phyloP scores from a whole-genome alignment of 306 rosid species.

The Rosa multiflora region DNA sequence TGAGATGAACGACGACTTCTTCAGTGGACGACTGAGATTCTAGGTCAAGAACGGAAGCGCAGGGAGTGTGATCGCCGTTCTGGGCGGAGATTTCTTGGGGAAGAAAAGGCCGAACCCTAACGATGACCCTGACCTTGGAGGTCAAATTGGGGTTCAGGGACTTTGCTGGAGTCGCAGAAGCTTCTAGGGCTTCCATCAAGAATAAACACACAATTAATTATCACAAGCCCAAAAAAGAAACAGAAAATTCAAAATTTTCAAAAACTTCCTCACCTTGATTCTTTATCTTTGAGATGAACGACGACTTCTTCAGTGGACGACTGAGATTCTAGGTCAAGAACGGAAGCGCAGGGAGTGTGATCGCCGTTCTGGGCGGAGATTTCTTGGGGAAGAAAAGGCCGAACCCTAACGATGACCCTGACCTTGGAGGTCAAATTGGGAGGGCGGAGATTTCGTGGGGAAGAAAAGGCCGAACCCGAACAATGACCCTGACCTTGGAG shows the following conservation, averaged over 20 bases:
- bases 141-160: conserved; percentile 30
- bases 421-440: conserved; percentile 64
- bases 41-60: conserved; percentile 53
- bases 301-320: conserved; percentile 42
- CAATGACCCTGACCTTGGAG: too few species aligned
- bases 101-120: conserved; percentile 88
- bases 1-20: conserved; percentile 65
- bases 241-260: background rate
- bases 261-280: conserved; percentile 56
- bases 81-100: conserved; percentile 39
- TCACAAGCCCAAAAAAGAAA: background rate
- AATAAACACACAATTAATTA: background rate
- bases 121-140: conserved; percentile 74
- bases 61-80: conserved; percentile 36
- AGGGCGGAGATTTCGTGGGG: too few species aligned
- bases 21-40: conserved; percentile 27
- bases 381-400: conserved; percentile 74
- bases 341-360: conserved; percentile 54
- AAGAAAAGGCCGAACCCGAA: too few species aligned
- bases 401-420: conserved; percentile 76
- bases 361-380: conserved; percentile 26
- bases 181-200: conserved; percentile 29
- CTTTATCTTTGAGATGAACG: conserved; percentile 72
- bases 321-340: conserved; percentile 39
- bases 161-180: conserved; percentile 32